phyloP scores from a whole-genome alignment of 352 stramenopile genomes.

The Discostella stelligera region DNA sequence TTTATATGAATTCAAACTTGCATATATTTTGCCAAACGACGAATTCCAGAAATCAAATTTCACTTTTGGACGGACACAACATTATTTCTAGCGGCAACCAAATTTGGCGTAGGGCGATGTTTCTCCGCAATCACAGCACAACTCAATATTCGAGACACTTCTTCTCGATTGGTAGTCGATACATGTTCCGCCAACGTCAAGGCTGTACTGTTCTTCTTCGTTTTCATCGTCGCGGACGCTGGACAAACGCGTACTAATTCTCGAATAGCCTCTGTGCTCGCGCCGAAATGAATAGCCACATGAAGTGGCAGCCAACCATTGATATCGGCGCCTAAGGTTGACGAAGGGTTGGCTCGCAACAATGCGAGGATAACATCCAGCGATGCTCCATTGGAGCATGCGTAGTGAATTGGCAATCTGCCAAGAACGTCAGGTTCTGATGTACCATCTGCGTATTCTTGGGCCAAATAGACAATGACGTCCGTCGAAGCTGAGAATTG shows the following conservation, averaged over 20 bases:
- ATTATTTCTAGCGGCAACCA: background rate
- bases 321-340: slow-evolving; percentile 29
- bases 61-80: background rate
- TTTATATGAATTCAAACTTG: too few species aligned
- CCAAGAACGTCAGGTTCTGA: slow-evolving; percentile 38
- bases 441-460: slow-evolving; percentile 17
- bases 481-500: slow-evolving; percentile 23
- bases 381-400: slow-evolving; percentile 40
- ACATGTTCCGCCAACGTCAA: slow-evolving; percentile 36
- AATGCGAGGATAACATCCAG: slow-evolving; percentile 32
- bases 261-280: slow-evolving; percentile 22
- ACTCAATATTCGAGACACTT: slow-evolving; percentile 22
- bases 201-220: slow-evolving; percentile 35
- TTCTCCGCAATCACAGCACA: background rate
- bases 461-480: slow-evolving; percentile 39
- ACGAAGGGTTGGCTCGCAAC: slow-evolving; percentile 19
- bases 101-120: background rate
- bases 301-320: slow-evolving; percentile 55
- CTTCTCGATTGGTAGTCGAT: slow-evolving; percentile 36
- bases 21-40: too few species aligned
- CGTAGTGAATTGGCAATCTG: slow-evolving; percentile 55
- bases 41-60: too few species aligned
- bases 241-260: slow-evolving; percentile 23
- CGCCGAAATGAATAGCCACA: slow-evolving; percentile 47
- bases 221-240: slow-evolving; percentile 14